Conservation (phyloP, 1,284 basidiomycete genomes). For the Cryptococcus sp. region DNA sequence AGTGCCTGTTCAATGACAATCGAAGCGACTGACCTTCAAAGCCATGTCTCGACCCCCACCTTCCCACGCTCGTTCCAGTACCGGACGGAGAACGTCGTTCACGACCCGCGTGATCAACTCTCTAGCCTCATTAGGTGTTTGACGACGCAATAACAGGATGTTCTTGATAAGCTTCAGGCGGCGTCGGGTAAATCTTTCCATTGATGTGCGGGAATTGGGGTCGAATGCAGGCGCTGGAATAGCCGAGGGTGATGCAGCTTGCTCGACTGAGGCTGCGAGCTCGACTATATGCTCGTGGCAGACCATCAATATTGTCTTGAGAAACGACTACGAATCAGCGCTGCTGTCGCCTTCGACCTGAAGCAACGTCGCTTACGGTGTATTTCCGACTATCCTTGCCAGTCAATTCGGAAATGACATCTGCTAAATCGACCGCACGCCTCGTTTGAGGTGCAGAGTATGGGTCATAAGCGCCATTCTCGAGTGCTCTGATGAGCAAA, state of each 20-base stretch:
- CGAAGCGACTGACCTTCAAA: conserved; percentile 54
- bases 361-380: conserved; percentile 53
- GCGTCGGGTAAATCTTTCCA: conserved; percentile 65
- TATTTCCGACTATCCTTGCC: conserved; percentile 60
- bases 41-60: conserved; percentile 73
- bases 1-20: neutral
- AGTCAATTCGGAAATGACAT: conserved; percentile 76
- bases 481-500: conserved; percentile 63
- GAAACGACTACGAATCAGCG: conserved; percentile 54
- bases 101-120: conserved; percentile 59
- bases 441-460: conserved; percentile 68
- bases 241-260: conserved; percentile 26
- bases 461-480: conserved; percentile 72
- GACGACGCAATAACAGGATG: conserved; percentile 69
- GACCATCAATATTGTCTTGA: conserved; percentile 59
- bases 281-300: conserved; percentile 59
- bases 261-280: conserved; percentile 51
- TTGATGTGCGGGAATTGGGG: conserved; percentile 67
- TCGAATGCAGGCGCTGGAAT: conserved; percentile 60
- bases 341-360: neutral
- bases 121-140: conserved; percentile 60
- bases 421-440: conserved; percentile 65
- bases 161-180: conserved; percentile 69
- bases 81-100: conserved; percentile 59
- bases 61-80: conserved; percentile 77